Evolutionary conservation across 108 stramenopile genomes (phyloP).

Genomic region (Nitzschia putrida): DNA sequence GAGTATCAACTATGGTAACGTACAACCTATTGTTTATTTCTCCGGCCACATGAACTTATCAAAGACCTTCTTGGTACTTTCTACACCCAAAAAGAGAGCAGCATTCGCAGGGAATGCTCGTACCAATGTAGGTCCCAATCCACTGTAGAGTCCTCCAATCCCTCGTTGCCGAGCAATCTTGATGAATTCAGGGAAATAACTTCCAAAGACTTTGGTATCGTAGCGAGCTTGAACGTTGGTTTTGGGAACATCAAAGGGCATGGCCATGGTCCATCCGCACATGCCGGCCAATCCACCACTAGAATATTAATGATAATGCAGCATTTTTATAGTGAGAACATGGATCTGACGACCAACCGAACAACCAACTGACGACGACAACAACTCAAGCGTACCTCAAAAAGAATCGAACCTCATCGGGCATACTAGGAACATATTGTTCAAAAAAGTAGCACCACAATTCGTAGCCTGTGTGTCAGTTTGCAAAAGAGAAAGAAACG

Average conservation of each 20-base stretch:
- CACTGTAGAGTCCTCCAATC: constrained; percentile 70
- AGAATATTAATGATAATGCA: too few species aligned
- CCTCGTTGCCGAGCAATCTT: constrained; percentile 73
- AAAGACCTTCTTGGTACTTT: constrained; percentile 82
- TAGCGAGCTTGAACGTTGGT: constrained; percentile 89
- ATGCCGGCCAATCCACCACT: constrained; percentile 89
- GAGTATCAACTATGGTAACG: too few species aligned
- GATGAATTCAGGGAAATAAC: constrained; percentile 81
- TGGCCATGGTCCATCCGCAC: constrained; percentile 71
- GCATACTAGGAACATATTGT: constrained; percentile 78
- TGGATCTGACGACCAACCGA: not conserved
- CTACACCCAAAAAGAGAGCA: constrained; percentile 89
- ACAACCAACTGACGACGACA: not conserved
- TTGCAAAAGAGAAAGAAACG: too few species aligned
- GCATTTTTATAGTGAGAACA: not conserved
- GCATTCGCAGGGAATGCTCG: constrained; percentile 92
- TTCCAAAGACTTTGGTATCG: constrained; percentile 80
- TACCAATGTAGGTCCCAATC: constrained; percentile 77
- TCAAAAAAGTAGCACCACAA: constrained; percentile 77
- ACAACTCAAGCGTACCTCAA: constrained; percentile 38
- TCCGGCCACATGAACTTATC: constrained; percentile 57
- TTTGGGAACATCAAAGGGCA: constrained; percentile 90
- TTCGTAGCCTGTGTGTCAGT: constrained; percentile 88
- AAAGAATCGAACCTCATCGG: constrained; percentile 86
- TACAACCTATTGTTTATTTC: constrained; percentile 1